Percentiles rank a stretch among this genome's conserved stretches.
phyloP scores from a whole-genome alignment of 225 moss, liverwort and hornwort genomes.

The Rhytidiadelphus loreus region DNA sequence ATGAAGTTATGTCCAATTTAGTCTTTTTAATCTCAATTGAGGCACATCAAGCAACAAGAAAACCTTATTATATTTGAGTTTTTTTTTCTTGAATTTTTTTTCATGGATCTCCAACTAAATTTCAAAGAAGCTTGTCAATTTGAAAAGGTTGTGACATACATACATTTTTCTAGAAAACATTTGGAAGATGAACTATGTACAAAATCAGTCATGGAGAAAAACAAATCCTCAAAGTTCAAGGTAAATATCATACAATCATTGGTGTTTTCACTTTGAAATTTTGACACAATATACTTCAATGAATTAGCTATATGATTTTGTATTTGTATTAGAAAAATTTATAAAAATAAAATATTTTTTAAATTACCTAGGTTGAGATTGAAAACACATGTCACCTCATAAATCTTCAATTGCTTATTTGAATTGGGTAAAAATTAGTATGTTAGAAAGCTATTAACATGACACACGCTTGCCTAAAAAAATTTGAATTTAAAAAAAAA shows the following conservation, averaged over 20 bases:
- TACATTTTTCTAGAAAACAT: background rate
- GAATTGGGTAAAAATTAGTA: background rate
- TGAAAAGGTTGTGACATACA: background rate
- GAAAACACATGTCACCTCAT: background rate
- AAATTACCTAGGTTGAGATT: background rate
- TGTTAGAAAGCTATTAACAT: background rate
- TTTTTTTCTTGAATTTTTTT: background rate
- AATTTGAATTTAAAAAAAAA: background rate
- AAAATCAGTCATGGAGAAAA: background rate
- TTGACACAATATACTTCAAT: background rate
- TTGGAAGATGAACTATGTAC: background rate
- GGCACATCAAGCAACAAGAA: accelerated
- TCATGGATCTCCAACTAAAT: background rate
- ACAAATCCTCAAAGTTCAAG: background rate
- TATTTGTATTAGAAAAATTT: background rate
- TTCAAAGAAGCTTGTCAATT: background rate
- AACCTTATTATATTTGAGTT: background rate
- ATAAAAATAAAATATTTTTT: background rate
- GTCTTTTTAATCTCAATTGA: background rate
- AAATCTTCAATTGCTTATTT: background rate
- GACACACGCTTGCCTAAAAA: accelerated
- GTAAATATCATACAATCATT: background rate
- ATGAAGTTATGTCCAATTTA: background rate
- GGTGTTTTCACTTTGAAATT: background rate
- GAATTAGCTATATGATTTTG: background rate